Evolutionary conservation across 163 green algal genomes (phyloP).

Genomic region (Smithsoniella earleae): DNA sequence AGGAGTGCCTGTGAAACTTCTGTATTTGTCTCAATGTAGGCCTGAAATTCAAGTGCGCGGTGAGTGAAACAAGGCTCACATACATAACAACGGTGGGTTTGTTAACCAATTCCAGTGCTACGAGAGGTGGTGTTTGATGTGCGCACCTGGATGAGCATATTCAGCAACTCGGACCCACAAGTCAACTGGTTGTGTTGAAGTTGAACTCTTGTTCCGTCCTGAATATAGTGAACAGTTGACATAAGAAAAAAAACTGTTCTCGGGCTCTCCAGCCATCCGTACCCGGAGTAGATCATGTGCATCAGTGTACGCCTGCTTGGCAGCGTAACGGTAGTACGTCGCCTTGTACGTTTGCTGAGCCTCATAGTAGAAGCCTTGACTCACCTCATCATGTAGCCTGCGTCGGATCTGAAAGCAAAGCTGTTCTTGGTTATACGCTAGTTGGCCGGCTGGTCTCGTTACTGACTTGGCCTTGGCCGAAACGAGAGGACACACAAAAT

Average conservation of each 20-base stretch:
- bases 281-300: constrained; percentile 6
- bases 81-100: too few relatives aligned
- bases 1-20: not conserved
- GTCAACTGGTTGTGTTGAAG: constrained; percentile 13
- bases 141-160: constrained; percentile 18
- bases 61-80: too few relatives aligned
- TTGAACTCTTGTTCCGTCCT: not conserved
- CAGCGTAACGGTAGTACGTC: constrained; percentile 2
- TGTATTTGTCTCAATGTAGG: not conserved
- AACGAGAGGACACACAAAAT: not conserved
- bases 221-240: not conserved
- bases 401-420: constrained; percentile 4
- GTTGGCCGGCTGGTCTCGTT: too few relatives aligned
- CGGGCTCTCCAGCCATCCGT: not conserved
- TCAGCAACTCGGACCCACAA: constrained; percentile 21
- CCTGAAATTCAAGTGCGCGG: not conserved
- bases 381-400: constrained; percentile 9
- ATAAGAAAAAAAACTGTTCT: not conserved
- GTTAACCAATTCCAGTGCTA: not conserved
- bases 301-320: constrained; percentile 9
- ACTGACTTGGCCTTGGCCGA: too few relatives aligned
- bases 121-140: not conserved
- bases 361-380: not conserved
- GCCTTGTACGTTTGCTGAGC: constrained; percentile 27
- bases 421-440: too few relatives aligned